Conservation (phyloP, 2,329 filamentous ascomycete genomes). For the Aspergillus ustus region DNA sequence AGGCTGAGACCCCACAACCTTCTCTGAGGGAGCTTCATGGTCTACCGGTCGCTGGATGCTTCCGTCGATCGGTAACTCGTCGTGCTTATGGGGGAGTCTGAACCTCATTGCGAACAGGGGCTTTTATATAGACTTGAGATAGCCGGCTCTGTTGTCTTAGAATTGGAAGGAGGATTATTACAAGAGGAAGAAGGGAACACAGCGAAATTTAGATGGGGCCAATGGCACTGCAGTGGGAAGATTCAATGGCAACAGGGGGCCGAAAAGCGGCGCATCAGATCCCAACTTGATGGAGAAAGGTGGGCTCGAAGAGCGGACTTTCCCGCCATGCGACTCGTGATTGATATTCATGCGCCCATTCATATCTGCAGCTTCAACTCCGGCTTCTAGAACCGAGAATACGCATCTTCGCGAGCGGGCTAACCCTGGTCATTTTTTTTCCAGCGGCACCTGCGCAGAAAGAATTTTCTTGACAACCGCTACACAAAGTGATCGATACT, state of each 20-base stretch:
- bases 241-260: background rate
- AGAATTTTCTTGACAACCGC: background rate
- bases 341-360: background rate
- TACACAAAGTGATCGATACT: background rate
- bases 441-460: background rate
- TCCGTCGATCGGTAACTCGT: constrained; percentile 11
- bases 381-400: background rate
- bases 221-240: background rate
- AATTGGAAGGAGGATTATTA: background rate
- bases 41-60: constrained; percentile 7
- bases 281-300: background rate
- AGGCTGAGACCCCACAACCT: background rate
- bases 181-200: background rate
- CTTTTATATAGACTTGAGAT: background rate
- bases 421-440: background rate
- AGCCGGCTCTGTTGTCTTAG: background rate
- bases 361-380: background rate
- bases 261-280: constrained; percentile 5
- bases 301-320: background rate
- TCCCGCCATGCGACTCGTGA: background rate
- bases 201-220: background rate
- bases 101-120: constrained; percentile 7
- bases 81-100: constrained; percentile 7
- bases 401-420: background rate
- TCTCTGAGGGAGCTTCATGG: constrained; percentile 4